Evolutionary conservation across 768 basidiomycete species (phyloP).

Genomic region (Lactarius akahatsu): DNA sequence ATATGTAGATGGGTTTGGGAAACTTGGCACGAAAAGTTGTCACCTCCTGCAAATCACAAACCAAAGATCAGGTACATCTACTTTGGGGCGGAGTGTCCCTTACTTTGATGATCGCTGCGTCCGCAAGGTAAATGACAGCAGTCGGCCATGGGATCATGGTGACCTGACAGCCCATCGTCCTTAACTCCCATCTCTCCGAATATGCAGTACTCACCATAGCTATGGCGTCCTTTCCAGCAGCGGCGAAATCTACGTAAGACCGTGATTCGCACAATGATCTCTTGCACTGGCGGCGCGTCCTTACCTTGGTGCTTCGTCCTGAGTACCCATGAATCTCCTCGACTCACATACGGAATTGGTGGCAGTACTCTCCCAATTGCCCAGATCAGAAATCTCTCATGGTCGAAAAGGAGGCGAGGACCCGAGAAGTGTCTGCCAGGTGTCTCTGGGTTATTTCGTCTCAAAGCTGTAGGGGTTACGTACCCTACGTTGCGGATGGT

Average conservation of each 20-base stretch:
- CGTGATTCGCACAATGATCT: background rate
- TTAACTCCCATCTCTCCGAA: background rate
- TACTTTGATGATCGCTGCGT: constrained; percentile 24
- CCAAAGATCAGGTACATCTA: background rate
- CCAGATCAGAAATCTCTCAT: background rate
- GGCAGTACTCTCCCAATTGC: background rate
- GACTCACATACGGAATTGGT: background rate
- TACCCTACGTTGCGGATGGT: background rate
- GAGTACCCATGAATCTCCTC: background rate
- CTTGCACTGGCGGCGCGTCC: background rate
- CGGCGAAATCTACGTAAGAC: constrained; percentile 17
- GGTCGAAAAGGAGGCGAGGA: constrained; percentile 11
- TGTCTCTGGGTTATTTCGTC: background rate
- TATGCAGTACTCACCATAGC: background rate
- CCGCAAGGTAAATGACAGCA: constrained; percentile 14
- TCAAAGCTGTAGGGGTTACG: background rate
- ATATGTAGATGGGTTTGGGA: constrained; percentile 53
- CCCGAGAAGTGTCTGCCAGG: constrained; percentile 9
- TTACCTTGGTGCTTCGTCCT: constrained; percentile 9
- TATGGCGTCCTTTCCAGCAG: constrained; percentile 18
- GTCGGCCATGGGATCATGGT: constrained; percentile 6
- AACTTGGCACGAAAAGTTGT: constrained; percentile 50
- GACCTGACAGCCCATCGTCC: constrained; percentile 1
- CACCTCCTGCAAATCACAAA: constrained; percentile 46
- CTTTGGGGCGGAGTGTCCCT: background rate